Conservation (phyloP, 2,329 filamentous ascomycete species). For the Trichophyton simii region DNA sequence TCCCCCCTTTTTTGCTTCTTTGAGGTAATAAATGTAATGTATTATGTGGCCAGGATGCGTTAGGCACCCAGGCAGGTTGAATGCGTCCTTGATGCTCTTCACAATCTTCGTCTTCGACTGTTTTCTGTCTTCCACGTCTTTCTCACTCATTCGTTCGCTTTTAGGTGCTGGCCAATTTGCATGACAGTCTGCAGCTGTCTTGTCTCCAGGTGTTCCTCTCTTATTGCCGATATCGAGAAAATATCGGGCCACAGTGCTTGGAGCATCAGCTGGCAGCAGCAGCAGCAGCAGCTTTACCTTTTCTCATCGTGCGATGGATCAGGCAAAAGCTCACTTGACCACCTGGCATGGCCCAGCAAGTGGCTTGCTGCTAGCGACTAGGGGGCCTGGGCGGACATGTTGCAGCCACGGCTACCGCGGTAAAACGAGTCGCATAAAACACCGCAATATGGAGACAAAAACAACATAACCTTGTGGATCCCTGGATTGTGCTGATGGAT, state of each 20-base stretch:
- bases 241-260: neutral
- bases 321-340: conserved; percentile 1
- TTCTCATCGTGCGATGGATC: neutral
- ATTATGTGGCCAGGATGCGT: neutral
- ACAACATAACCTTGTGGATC: neutral
- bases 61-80: conserved; percentile 1
- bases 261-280: neutral
- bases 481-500: neutral
- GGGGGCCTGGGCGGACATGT: neutral
- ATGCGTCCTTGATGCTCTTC: neutral
- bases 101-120: neutral
- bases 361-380: neutral
- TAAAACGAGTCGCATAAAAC: conserved; percentile 1
- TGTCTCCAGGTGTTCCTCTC: neutral
- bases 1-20: neutral
- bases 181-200: neutral
- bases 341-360: neutral
- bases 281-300: neutral
- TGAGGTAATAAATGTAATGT: neutral
- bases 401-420: neutral
- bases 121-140: neutral
- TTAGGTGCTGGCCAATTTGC: neutral
- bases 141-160: neutral
- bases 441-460: neutral
- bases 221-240: neutral